A percentile compares a stretch with the other conserved stretches of the same genome.
Evolutionary conservation across 768 basidiomycete species (phyloP).

Genomic region (Cystofilobasidium ferigula): DNA sequence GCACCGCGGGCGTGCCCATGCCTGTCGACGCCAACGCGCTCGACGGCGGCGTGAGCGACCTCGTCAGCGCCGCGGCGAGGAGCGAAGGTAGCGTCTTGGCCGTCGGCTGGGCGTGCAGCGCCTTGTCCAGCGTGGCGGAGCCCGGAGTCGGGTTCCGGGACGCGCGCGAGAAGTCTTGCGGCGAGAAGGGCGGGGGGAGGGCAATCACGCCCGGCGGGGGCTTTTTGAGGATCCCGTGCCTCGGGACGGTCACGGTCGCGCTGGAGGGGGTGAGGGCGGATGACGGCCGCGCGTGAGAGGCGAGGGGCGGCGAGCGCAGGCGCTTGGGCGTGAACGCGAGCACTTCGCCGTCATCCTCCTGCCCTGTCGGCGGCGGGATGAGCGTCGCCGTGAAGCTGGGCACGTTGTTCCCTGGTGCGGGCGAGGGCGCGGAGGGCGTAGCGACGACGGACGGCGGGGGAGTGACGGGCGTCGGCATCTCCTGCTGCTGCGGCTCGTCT

Average conservation of each 20-base stretch:
- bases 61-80: conserved; percentile 15
- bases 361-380: too few species aligned
- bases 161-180: background rate
- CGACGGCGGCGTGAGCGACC: conserved; percentile 9
- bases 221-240: conserved; percentile 9
- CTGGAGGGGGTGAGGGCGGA: conserved; percentile 24
- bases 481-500: background rate
- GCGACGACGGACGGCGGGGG: background rate
- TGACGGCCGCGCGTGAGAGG: too few species aligned
- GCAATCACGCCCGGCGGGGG: background rate
- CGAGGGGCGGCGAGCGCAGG: conserved; percentile 32
- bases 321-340: conserved; percentile 63
- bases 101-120: background rate
- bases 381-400: background rate
- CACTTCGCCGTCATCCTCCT: conserved; percentile 45
- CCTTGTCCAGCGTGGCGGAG: background rate
- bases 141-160: background rate
- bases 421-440: background rate
- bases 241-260: background rate
- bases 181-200: background rate
- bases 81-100: conserved; percentile 14
- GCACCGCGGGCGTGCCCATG: background rate
- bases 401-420: background rate
- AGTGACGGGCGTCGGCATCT: background rate
- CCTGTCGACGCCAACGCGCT: background rate